These are phyloP conservation scores for Colletotrichum lupini DNA, from an alignment of 2,329 filamentous ascomycete genomes.

Conservation along the genomic window DNA sequence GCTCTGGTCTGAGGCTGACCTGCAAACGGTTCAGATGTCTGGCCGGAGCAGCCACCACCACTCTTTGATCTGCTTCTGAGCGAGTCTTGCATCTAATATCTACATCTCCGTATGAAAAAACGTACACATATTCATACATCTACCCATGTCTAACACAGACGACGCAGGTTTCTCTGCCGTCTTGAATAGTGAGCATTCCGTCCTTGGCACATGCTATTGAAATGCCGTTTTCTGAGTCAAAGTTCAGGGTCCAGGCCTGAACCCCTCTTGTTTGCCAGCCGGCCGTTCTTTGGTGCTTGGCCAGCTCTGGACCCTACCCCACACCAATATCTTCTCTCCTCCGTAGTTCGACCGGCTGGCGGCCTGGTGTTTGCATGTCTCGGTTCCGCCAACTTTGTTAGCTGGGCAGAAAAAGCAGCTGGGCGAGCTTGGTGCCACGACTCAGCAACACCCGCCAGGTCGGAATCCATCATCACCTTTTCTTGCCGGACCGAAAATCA, in stretches of 20 bases:
- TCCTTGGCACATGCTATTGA: neutral
- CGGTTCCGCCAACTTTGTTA: conserved; percentile 2
- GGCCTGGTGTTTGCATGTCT: conserved; percentile 9
- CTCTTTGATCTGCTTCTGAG: neutral
- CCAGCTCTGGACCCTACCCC: conserved; percentile 4
- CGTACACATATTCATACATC: neutral
- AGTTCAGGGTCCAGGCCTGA: conserved; percentile 17
- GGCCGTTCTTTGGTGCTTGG: neutral
- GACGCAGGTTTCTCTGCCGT: neutral
- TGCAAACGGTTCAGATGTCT: neutral
- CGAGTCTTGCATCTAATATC: neutral
- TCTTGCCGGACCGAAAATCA: neutral
- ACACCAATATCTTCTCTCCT: neutral
- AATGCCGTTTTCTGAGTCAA: neutral
- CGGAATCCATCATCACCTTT: neutral
- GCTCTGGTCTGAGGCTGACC: neutral
- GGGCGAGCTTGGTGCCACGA: neutral
- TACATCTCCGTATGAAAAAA: neutral
- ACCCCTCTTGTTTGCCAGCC: neutral
- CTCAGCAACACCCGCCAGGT: neutral
- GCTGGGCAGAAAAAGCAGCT: neutral
- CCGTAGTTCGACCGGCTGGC: neutral
- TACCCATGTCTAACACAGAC: neutral
- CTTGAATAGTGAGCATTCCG: neutral
- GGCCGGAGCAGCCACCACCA: too few relatives aligned